Conservation (phyloP, 140 eudicot species). For the Anethum foeniculum region DNA sequence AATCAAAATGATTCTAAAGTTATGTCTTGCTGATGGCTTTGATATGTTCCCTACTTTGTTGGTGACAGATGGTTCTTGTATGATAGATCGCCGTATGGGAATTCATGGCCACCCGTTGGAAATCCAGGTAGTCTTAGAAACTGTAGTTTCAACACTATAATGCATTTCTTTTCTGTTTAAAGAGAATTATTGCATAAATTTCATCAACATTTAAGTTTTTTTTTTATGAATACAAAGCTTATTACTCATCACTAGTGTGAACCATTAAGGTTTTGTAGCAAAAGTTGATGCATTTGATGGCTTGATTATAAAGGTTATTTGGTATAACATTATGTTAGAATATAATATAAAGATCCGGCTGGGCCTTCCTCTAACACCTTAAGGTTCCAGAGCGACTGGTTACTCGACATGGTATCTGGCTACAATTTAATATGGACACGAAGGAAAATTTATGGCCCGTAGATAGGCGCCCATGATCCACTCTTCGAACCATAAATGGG, state of each 20-base stretch:
- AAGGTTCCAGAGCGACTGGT: no score
- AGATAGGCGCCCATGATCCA: no score
- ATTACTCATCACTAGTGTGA: background rate
- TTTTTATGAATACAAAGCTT: background rate
- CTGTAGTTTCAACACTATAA: background rate
- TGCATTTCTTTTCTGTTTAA: background rate
- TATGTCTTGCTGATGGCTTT: slow-evolving; percentile 95
- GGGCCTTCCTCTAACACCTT: no score
- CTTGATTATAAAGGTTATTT: background rate
- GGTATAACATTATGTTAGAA: no score
- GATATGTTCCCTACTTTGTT: slow-evolving; percentile 96
- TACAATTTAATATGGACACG: no score
- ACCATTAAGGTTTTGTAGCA: background rate
- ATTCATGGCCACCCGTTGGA: slow-evolving; percentile 99
- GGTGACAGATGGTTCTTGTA: slow-evolving; percentile 96
- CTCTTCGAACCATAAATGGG: no score
- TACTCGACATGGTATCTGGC: no score
- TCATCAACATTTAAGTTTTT: background rate
- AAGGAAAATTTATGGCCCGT: no score
- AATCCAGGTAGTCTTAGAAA: slow-evolving; percentile 52
- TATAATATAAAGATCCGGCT: no score
- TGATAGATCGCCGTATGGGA: slow-evolving; percentile 99
- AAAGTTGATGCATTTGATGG: background rate
- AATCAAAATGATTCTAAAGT: slow-evolving; percentile 79
- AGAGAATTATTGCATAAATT: background rate